Evolutionary conservation across 768 basidiomycete genomes (phyloP).

Genomic region (Termitomyces heimii): DNA sequence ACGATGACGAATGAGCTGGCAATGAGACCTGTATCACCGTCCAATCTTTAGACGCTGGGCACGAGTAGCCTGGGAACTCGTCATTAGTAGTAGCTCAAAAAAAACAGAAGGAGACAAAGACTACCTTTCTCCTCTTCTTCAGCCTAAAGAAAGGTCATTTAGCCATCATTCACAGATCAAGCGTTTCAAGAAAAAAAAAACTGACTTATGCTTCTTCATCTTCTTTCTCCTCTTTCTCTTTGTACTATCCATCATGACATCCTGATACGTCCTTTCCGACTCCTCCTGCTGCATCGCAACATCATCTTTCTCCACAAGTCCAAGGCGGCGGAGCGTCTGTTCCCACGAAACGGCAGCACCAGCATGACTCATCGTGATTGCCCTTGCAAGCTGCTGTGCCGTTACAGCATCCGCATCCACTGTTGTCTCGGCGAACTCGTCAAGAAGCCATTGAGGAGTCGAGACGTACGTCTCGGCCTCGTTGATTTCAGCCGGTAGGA

Average conservation of each 20-base stretch:
- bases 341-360: conserved; percentile 67
- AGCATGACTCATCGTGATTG: conserved; percentile 62
- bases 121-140: conserved; percentile 85
- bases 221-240: conserved; percentile 86
- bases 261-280: conserved; percentile 52
- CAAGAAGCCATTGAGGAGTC: conserved; percentile 22
- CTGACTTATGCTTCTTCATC: conserved; percentile 97
- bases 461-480: conserved; percentile 7
- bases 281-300: conserved; percentile 48
- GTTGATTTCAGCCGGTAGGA: conserved; percentile 8
- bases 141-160: conserved; percentile 39
- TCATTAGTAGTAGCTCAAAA: conserved; percentile 12
- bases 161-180: conserved; percentile 1
- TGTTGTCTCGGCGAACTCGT: conserved; percentile 43
- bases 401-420: conserved; percentile 75
- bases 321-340: conserved; percentile 55
- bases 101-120: conserved; percentile 15
- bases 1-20: background rate
- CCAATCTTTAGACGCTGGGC: conserved; percentile 28
- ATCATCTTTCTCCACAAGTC: conserved; percentile 45
- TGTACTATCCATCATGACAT: conserved; percentile 70
- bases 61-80: conserved; percentile 37
- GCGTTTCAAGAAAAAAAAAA: conserved; percentile 19
- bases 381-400: conserved; percentile 72
- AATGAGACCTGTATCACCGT: conserved; percentile 15